These are phyloP conservation scores for Limnanthes douglasii DNA, from an alignment of 345 rosid genomes.

Conservation along the genomic window DNA sequence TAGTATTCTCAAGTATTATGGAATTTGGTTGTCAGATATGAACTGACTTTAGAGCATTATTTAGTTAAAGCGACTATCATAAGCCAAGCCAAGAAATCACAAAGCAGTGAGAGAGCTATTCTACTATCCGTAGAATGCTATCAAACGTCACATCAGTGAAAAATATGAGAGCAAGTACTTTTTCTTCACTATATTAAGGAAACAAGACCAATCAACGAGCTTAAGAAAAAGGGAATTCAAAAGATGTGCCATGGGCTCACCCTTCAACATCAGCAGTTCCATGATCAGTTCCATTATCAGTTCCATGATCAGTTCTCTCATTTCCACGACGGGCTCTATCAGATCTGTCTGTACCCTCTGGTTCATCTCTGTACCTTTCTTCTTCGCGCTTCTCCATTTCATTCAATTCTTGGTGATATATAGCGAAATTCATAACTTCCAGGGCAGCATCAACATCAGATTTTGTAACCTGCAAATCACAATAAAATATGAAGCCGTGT, in stretches of 20 bases:
- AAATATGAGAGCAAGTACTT: too few relatives aligned
- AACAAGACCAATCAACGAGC: constrained; percentile 1
- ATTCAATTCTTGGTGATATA: constrained; percentile 86
- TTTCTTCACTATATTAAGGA: too few relatives aligned
- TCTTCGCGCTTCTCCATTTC: constrained; percentile 97
- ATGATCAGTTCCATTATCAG: constrained; percentile 9
- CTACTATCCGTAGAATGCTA: too few relatives aligned
- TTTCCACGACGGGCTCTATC: constrained; percentile 35
- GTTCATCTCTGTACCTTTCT: constrained; percentile 40
- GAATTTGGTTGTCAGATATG: too few relatives aligned
- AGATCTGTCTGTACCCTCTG: constrained; percentile 11
- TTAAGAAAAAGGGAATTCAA: background rate
- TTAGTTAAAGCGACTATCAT: too few relatives aligned
- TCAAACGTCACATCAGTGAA: too few relatives aligned
- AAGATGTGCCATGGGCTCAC: constrained; percentile 16
- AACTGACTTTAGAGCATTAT: too few relatives aligned
- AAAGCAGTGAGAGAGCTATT: too few relatives aligned
- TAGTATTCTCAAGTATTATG: too few relatives aligned
- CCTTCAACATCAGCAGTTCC: constrained; percentile 20
- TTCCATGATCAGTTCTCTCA: constrained; percentile 6
- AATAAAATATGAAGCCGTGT: constrained; percentile 2
- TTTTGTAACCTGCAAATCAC: constrained; percentile 43
- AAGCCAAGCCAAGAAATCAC: too few relatives aligned
- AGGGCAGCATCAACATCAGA: constrained; percentile 87
- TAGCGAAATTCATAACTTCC: constrained; percentile 82